Base-by-base conservation (phyloP, 2,329 filamentous ascomycete genomes). In the Pseudogymnoascus sp. region DNA sequence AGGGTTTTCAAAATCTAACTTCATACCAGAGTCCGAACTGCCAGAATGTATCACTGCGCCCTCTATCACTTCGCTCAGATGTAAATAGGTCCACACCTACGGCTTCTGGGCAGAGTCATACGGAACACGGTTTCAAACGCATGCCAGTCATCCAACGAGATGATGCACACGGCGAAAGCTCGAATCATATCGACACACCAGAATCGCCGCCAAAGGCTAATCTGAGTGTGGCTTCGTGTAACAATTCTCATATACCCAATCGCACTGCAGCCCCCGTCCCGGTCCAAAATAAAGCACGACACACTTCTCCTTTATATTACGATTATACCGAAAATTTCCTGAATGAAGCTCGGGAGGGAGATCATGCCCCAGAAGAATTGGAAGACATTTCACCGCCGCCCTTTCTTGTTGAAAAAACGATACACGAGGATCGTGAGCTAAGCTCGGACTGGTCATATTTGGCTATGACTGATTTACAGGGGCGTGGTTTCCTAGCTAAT, bases 281-380 rank as follows among this genome's bases (percentile, higher is more conserved):
- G 19, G 4, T 19, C 10, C 50, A 33, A 19, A 56, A 56, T 56
- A 61, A 31, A 61, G 16, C 38, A 19, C 59, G 8, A 16, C 19
- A 16, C 14, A 59, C 67, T 19, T 72, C 71, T 35, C 72, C 72
- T 29, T 61, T 72, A 24, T 74, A 73, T 60, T 74, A 74, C 64
- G 72, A 74, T 60, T 74, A 74, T 63, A 72, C 72, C 1, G 72
- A 74, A 61, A 69, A 73, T 31, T 74, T 73, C 50, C 70, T 72
- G n/a, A 64, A 67, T 10, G 71, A 63, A 19, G 59, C 21, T 24
- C 19, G 26, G 37, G 42, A 47, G n/a, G 40, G 16, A 16, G 14
- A 33, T n/a, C 40, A 44, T 47, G 16, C 24, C n/a, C 6, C 67
- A 56, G 62, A 62, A 16, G 13, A 59, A 40, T 63, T 67, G 26